Evolutionary conservation across 2,329 filamentous ascomycete species (phyloP).

Genomic region (Fusarium albidum): DNA sequence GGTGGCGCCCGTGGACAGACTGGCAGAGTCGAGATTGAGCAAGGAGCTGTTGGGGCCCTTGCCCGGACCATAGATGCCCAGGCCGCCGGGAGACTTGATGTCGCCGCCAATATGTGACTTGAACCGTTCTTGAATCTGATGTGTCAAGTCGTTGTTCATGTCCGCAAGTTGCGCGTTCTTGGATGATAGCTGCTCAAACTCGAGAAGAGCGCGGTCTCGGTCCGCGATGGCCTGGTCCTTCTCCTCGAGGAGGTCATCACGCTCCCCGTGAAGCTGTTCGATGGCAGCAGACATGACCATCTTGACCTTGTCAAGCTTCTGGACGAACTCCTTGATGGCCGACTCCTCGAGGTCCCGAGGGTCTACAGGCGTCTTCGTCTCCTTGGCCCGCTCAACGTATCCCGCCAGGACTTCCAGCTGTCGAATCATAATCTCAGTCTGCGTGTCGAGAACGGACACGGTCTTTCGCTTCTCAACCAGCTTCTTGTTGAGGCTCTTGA

Average conservation of each 20-base stretch:
- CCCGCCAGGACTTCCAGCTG: slow-evolving; percentile 90
- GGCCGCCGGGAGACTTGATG: slow-evolving; percentile 58
- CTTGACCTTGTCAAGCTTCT: slow-evolving; percentile 72
- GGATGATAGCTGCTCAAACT: slow-evolving; percentile 92
- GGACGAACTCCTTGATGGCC: slow-evolving; percentile 89
- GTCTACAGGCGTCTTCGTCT: slow-evolving; percentile 81
- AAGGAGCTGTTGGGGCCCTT: slow-evolving; percentile 61
- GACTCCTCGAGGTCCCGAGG: slow-evolving; percentile 85
- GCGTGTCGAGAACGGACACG: slow-evolving; percentile 91
- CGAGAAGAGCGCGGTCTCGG: slow-evolving; percentile 91
- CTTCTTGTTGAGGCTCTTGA: slow-evolving; percentile 84
- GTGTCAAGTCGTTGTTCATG: slow-evolving; percentile 93
- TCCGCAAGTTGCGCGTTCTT: slow-evolving; percentile 95
- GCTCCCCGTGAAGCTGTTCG: slow-evolving; percentile 71
- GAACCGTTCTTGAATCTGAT: slow-evolving; percentile 93
- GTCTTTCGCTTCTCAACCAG: slow-evolving; percentile 94
- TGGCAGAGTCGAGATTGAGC: slow-evolving; percentile 60
- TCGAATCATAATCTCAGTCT: slow-evolving; percentile 93
- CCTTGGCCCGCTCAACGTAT: slow-evolving; percentile 86
- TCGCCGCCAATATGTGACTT: slow-evolving; percentile 74
- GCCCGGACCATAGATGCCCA: slow-evolving; percentile 64
- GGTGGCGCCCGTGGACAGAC: slow-evolving; percentile 65
- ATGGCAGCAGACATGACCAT: slow-evolving; percentile 64
- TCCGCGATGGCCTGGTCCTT: slow-evolving; percentile 82
- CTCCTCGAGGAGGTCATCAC: slow-evolving; percentile 85